Percentiles rank a stretch among this genome's conserved stretches.
Evolutionary conservation across 352 stramenopile species (phyloP).

Genomic region (Pythium scleroteichum): DNA sequence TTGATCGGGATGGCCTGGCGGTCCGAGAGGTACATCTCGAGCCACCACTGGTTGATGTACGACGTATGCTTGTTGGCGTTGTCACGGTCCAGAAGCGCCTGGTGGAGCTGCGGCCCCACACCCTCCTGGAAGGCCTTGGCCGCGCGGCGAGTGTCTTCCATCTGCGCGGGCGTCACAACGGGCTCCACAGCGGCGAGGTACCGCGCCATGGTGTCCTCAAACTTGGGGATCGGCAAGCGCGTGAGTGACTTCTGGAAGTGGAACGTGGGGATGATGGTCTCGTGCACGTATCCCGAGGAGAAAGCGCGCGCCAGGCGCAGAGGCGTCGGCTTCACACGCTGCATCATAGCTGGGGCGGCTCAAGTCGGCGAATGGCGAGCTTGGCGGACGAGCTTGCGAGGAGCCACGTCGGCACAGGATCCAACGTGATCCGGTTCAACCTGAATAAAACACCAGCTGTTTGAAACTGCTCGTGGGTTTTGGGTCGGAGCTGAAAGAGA

Average conservation of each 20-base stretch:
- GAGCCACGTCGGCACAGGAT: slow-evolving; percentile 37
- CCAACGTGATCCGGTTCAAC: slow-evolving; percentile 35
- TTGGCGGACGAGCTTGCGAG: slow-evolving; percentile 8
- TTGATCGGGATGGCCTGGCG: slow-evolving; percentile 87
- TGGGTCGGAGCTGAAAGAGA: no score
- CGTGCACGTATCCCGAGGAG: slow-evolving; percentile 68
- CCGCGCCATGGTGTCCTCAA: slow-evolving; percentile 79
- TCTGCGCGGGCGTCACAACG: slow-evolving; percentile 55
- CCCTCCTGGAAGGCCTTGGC: slow-evolving; percentile 59
- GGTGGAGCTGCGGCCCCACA: slow-evolving; percentile 68
- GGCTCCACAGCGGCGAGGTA: slow-evolving; percentile 81
- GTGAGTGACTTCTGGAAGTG: slow-evolving; percentile 88
- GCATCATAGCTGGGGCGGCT: slow-evolving; percentile 22
- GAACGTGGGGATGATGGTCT: slow-evolving; percentile 87
- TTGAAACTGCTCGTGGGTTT: no score
- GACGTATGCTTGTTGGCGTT: slow-evolving; percentile 83
- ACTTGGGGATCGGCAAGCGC: slow-evolving; percentile 85
- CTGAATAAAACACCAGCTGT: slow-evolving; percentile 27
- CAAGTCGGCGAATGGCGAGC: no score
- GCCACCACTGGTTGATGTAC: slow-evolving; percentile 93
- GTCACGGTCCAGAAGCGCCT: slow-evolving; percentile 74
- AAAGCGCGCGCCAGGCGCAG: slow-evolving; percentile 24
- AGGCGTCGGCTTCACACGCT: slow-evolving; percentile 24
- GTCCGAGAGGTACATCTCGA: slow-evolving; percentile 91
- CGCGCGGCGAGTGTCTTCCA: slow-evolving; percentile 55